Base-by-base conservation (phyloP, 805 yeast genomes). In the Ascoidea rubescens region DNA sequence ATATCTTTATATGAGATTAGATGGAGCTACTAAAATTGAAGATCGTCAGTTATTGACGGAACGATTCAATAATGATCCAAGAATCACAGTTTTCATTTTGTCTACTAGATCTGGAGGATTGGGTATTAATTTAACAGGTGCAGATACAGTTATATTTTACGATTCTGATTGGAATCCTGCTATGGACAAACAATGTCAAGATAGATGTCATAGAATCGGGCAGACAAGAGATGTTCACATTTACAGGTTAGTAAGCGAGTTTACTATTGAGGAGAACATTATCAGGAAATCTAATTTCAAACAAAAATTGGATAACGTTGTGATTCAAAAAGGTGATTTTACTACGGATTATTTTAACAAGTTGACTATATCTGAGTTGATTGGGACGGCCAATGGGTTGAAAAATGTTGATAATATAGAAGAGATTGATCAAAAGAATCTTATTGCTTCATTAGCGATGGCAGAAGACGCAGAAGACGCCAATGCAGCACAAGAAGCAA, bases 81-180 rank as follows among this genome's bases (percentile, higher is more conserved):
- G 82, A 56, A 83, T 91, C 48, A 93, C 95, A 4, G 96, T 90
- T 17, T 93, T 93, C 61, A 93, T 93, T 50, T 67, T 93, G 51
- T 88, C 96, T 4, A 88, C 97, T 2, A 79, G 99, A 67, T 93
- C 99, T 2, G 99, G 99, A 66, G 99, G 99, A 44, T 73, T 95
- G 59, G 99, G 99, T 64, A 93, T 93, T 65, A 93, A 93, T 62
- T 70, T 93, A 57, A 93, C 99, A 0, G 99, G 98, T 63, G 99
- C 99, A 0, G 99, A 93, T 62, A 93, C 99, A 0, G 99, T 93
- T 47, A 88, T 93, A 5, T 95, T 93, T 68, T 93, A 95, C 65
- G 99, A 93, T 67, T 88, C 96, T 2, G 99, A 91, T 67, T 91
- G 99, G 99, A 93, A 93, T 64, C 99, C 99, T 2, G 96, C 98